Evolutionary conservation across 176 grass and related monocot species (phyloP).

Genomic region (Carex cristatella): DNA sequence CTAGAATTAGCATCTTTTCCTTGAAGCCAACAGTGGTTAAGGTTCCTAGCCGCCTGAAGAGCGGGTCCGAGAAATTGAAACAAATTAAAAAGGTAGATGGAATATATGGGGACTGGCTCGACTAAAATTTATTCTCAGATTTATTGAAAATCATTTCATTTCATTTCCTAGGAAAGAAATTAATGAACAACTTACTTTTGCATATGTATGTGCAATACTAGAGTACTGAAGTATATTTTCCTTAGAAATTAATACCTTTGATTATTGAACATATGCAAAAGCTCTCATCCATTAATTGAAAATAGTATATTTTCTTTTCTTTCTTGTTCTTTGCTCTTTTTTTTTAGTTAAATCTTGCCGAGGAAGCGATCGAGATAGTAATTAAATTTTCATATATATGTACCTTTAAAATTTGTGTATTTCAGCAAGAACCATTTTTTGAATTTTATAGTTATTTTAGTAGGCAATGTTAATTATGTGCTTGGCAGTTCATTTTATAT

Average conservation of each 20-base stretch:
- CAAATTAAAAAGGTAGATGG: constrained; percentile 13
- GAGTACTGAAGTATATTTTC: not conserved
- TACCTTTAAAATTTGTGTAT: not conserved
- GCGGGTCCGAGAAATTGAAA: constrained; percentile 9
- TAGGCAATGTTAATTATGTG: not conserved
- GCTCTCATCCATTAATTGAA: not conserved
- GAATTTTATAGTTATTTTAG: not conserved
- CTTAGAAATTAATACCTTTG: not conserved
- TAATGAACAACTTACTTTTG: not conserved
- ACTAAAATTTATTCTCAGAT: not conserved
- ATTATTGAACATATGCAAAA: not conserved
- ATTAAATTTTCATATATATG: not conserved
- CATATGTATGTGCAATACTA: not conserved
- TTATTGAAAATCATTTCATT: not conserved
- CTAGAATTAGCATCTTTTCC: constrained; percentile 1
- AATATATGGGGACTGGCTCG: constrained; percentile 19
- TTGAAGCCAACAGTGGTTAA: not conserved
- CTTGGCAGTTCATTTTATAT: not conserved
- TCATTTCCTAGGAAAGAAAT: not conserved
- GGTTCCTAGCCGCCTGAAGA: not conserved
- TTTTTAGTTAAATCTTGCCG: not conserved
- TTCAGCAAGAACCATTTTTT: not conserved
- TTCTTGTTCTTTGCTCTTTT: not conserved
- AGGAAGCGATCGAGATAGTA: not conserved
- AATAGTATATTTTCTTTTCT: not conserved